These are phyloP conservation scores for Neurospora crassa DNA, from an alignment of 2,329 filamentous ascomycete species.

Conservation along the genomic window DNA sequence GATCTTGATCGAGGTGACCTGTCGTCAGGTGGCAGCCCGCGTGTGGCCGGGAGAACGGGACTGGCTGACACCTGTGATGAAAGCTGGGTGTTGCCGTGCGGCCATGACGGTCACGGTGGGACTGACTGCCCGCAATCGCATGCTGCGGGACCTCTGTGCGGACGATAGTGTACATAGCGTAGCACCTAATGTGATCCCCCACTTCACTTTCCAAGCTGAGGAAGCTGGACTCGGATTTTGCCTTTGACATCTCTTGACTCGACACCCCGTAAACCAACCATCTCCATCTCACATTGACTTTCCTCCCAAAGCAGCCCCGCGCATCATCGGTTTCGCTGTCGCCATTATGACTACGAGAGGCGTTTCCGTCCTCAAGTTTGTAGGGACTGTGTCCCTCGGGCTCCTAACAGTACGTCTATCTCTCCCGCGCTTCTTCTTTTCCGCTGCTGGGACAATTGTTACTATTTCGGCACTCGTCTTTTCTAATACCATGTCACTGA, in stretches of 20 bases:
- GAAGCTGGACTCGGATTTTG: not conserved
- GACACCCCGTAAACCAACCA: not conserved
- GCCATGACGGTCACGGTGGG: not conserved
- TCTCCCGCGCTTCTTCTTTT: constrained; percentile 1
- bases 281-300: constrained; percentile 2
- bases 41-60: not conserved
- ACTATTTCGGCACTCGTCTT: not conserved
- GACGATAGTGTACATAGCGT: not conserved
- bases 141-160: not conserved
- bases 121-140: not conserved
- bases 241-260: not conserved
- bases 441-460: constrained; percentile 1
- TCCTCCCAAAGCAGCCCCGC: constrained; percentile 1
- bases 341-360: constrained; percentile 55
- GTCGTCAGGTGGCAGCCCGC: not conserved
- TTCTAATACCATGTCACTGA: not conserved
- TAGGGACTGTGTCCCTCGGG: constrained; percentile 82
- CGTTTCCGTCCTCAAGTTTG: constrained; percentile 78
- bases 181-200: not conserved
- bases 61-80: not conserved
- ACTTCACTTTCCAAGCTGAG: not conserved
- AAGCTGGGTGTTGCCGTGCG: not conserved
- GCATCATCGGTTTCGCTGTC: constrained; percentile 11
- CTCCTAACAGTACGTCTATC: constrained; percentile 65
- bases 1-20: not conserved